Evolutionary conservation across 2,329 filamentous ascomycete species (phyloP).

Genomic region (Mycosphaerella sp.): DNA sequence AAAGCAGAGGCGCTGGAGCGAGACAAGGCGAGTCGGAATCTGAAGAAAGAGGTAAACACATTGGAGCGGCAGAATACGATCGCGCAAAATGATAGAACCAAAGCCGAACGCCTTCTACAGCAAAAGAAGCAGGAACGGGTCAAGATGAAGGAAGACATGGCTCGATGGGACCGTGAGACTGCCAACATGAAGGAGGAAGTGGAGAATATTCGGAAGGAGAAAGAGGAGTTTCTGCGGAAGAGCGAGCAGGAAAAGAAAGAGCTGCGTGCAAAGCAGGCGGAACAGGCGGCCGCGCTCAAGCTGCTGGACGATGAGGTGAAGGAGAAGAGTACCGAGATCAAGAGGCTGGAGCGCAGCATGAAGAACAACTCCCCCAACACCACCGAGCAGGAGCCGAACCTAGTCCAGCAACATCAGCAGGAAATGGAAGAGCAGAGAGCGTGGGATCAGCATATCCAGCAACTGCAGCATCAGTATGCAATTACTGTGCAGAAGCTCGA

Average conservation of each 20-base stretch:
- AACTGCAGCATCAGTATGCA: slow-evolving; percentile 31
- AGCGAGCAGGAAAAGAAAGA: slow-evolving; percentile 38
- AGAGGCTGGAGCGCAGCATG: slow-evolving; percentile 59
- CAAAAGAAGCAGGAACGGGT: slow-evolving; percentile 62
- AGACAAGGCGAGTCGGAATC: slow-evolving; percentile 78
- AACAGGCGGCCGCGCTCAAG: slow-evolving; percentile 46
- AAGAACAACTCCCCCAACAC: slow-evolving; percentile 49
- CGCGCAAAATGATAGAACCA: slow-evolving; percentile 69
- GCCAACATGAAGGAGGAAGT: slow-evolving; percentile 46
- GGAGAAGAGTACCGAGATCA: slow-evolving; percentile 63
- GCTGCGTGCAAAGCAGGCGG: slow-evolving; percentile 37
- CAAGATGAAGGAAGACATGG: slow-evolving; percentile 63
- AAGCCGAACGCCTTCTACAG: slow-evolving; percentile 65
- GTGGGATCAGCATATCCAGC: slow-evolving; percentile 32
- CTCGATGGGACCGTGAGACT: slow-evolving; percentile 62
- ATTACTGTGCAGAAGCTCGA: slow-evolving; percentile 29
- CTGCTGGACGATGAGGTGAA: slow-evolving; percentile 67
- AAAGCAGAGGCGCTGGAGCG: slow-evolving; percentile 76
- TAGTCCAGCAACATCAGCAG: slow-evolving; percentile 32
- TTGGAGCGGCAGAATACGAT: slow-evolving; percentile 76
- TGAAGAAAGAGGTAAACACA: slow-evolving; percentile 72
- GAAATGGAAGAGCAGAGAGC: slow-evolving; percentile 39
- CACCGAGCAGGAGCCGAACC: slow-evolving; percentile 26
- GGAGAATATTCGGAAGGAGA: slow-evolving; percentile 38
- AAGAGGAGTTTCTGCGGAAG: slow-evolving; percentile 31